Base-by-base conservation (phyloP, 2,329 filamentous ascomycete species). In the Cercospora sp. region DNA sequence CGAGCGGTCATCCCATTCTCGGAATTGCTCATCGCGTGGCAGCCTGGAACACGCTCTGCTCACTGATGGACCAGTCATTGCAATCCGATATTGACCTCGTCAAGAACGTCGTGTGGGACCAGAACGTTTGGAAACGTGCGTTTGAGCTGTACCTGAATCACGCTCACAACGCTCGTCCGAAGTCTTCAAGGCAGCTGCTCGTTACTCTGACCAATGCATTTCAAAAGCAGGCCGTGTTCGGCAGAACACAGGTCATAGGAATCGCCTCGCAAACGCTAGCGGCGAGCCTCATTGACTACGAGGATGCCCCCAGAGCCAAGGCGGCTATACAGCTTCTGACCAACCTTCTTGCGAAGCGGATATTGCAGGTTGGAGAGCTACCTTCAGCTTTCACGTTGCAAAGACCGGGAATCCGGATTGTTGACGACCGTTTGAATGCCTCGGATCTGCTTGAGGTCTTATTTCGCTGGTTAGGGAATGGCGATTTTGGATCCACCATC, bases 161-260 rank as follows among this genome's bases (percentile, higher is more conserved):
- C 64, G 81, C 78, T 13, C 79, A 82, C 43, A 77, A 77, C 69
- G 79, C 82, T 16, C 81, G 82, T 65, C 80, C 81, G 4, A 85
- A 84, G 69, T 83, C 82, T 1, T 80, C 82, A 69, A 79, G 81
- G 63, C 82, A 84, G 67, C 74, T 84, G n/a, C 74, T 85, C 13
- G 63, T 77, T 13, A 78, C 80, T 12, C 74, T 84, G 10, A 80
- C 79, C 7, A 73, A 73, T 55, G 75, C 79, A 8, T 69, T 84
- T 16, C 75, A 58, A 76, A 78, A 70, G 69, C 74, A 37, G 66
- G 10, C 8, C 1, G 65, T 28, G 9, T 2, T 9, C 1, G 9
- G 13, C 13, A 63, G 34, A 24, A 21, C 30, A 18, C n/a, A 30
- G 1, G 24, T 24, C 34, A 34, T 65, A 5, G 63, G 53, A 12